Evolutionary conservation across 73 alveolate species (phyloP), one percentile per base, ranked within the genome.

Genomic region (Stentor roeselii): DNA sequence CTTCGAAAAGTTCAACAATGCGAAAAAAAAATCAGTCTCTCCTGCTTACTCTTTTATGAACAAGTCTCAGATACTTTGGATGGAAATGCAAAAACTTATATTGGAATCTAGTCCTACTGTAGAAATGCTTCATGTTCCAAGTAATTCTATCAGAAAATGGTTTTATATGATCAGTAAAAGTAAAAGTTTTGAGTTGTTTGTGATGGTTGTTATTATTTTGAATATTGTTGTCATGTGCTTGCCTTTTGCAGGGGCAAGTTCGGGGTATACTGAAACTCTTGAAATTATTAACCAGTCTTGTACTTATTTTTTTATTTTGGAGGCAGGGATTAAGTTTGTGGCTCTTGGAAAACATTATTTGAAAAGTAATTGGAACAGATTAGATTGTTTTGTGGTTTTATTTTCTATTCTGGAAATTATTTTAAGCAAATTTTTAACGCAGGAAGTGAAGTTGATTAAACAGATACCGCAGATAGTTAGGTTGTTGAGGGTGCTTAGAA

Each of bases 381-480:
- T 90, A 39, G 92, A 83, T 75, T 82, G 67, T 59, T 2, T 86
- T 37, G 59, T 89, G 14, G 92, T 86, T 3, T 34, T 78, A 30
- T 84, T 82, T 2, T n/a, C 89, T 32, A 30, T 89, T 39, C 2
- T 86, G 0, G 76, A 82, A 30, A 2, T 86, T 14, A 14, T 61
- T 61, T 61, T 61, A 35, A 78, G 87, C 91, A 31, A 93, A 76
- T 83, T 93, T 41, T 92, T 90, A 82, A 94, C 97, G 3, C 75
- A 85, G 0, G 80, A 92, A 41, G 86, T 92, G 35, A 89, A 92
- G 78, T 84, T 94, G 67, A 58, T 94, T 3, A 61, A 92, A 82
- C 92, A 88, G 2, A 97, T 98, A 11, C 98, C 98, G 3, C 93
- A 97, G 88, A 84, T 97, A 11, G 93, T 91, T 75, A 91, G 99